Evolutionary conservation across 441 rosid species (phyloP), one percentile per base, ranked within the genome.

Genomic region (Omphalea diandra): DNA sequence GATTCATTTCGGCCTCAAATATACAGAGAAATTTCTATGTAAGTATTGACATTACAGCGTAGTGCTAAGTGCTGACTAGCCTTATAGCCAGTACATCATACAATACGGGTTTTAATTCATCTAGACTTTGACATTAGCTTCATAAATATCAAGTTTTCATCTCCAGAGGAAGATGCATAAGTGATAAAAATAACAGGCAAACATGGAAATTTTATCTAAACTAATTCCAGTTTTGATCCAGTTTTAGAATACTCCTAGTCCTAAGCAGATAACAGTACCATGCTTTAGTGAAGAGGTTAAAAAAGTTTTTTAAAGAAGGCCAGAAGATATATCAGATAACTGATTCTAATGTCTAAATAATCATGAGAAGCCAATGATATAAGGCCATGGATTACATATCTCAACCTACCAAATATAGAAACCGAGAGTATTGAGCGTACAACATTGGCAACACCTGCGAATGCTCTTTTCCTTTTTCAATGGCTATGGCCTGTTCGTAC

Each of bases 401-500:
- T 38, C 46, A 70, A 79, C 94, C 41, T 76, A 93, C 99, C 97
- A 91, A 73, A 77, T 82, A 84, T 17, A 83, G 40, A 78, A 96
- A 93, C 52, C 96, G 86, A 24, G 97, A 74, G 71, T 86, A 96
- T 70, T 96, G 99, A 52, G 97, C 97, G 83, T 89, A 91, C 69
- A 93, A 68, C 79, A 94, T 84, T 0, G 97, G 88, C 70, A 93
- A 77, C 60, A 85, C 74, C 79, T 82, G 86, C 17, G 98, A 93
- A 71, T 90, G 88, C 71, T 91, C 97, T 87, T 91, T 93, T 36
- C 90, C 98, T 81, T 88, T 96, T 73, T 96, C 99, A 79, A 91
- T 88, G 74, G 98, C 89, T 77, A 93, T 93, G 46, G 96, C 88
- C 77, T 96, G 97, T 68, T 96, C 97, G 71, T 91, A 96, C 71